These are phyloP conservation scores for Coniochaeta sp. DNA, from an alignment of 2,329 filamentous ascomycete genomes.

Conservation along the genomic window DNA sequence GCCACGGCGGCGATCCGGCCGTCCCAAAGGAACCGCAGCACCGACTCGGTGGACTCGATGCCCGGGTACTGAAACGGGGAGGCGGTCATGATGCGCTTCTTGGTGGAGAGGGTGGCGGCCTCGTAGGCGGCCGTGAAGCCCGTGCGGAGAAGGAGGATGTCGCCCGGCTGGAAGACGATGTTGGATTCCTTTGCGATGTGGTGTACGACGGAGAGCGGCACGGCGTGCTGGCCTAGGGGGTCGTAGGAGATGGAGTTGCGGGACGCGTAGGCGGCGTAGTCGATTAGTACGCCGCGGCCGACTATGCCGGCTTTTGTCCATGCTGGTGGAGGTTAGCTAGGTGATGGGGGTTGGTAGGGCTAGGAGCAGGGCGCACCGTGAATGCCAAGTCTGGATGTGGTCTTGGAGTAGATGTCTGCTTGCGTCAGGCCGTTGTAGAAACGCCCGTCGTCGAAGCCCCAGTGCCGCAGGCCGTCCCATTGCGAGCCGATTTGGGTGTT, in stretches of 20 bases:
- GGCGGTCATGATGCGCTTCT: neutral
- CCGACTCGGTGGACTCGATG: neutral
- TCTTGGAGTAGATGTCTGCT: slow-evolving; percentile 29
- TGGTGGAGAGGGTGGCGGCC: too few relatives aligned
- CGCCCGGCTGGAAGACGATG: neutral
- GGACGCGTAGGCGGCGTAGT: slow-evolving; percentile 21
- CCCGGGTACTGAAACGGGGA: neutral
- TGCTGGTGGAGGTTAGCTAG: too few relatives aligned
- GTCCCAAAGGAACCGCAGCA: neutral
- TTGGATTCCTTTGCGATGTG: neutral
- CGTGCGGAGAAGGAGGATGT: neutral
- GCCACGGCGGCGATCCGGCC: neutral
- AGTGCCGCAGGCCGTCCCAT: slow-evolving; percentile 31
- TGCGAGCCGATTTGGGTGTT: slow-evolving; percentile 29
- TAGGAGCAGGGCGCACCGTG: too few relatives aligned
- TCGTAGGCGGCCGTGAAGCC: neutral
- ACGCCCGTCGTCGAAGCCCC: slow-evolving; percentile 21
- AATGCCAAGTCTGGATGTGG: slow-evolving; percentile 23
- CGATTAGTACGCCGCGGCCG: slow-evolving; percentile 39
- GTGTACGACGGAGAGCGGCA: neutral
- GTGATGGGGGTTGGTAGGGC: too few relatives aligned
- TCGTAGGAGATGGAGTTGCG: slow-evolving; percentile 7
- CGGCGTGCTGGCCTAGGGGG: slow-evolving; percentile 3
- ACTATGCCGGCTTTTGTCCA: slow-evolving; percentile 28
- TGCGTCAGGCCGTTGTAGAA: slow-evolving; percentile 25